A percentile compares a stretch with the other conserved stretches of the same genome.
Evolutionary conservation across 2,329 filamentous ascomycete species (phyloP).

Genomic region (Diaporthe sp.): DNA sequence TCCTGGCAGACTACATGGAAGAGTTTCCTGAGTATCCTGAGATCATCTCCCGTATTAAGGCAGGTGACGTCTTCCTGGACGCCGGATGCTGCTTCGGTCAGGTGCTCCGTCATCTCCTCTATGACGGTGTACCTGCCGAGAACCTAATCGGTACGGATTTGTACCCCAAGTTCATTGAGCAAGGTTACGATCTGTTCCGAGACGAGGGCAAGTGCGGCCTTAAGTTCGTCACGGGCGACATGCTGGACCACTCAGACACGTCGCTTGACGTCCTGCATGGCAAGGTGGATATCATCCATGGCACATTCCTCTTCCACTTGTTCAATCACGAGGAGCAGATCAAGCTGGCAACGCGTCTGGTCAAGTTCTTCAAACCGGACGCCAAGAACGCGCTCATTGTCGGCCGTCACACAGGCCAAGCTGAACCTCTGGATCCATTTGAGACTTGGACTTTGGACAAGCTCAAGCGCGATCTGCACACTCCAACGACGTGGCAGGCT

Average conservation of each 20-base stretch:
- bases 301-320: conserved; percentile 49
- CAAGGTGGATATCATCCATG: conserved; percentile 47
- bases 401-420: conserved; percentile 46
- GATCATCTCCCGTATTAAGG: conserved; percentile 46
- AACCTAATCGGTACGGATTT: conserved; percentile 56
- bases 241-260: conserved; percentile 43
- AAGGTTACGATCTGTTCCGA: conserved; percentile 51
- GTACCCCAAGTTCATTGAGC: conserved; percentile 47
- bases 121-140: conserved; percentile 52
- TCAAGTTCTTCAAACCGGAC: conserved; percentile 43
- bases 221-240: conserved; percentile 44
- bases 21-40: conserved; percentile 47
- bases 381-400: conserved; percentile 43
- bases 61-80: conserved; percentile 51
- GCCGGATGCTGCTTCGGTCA: conserved; percentile 60
- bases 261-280: conserved; percentile 42
- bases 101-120: conserved; percentile 56
- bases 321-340: conserved; percentile 48
- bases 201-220: conserved; percentile 44
- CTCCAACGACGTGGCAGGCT: conserved; percentile 54
- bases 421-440: conserved; percentile 41
- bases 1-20: conserved; percentile 52
- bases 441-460: conserved; percentile 39
- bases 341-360: conserved; percentile 43
- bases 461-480: conserved; percentile 52